Base-by-base conservation (phyloP, 2,329 filamentous ascomycete genomes). In the Cladophialophora bantiana region DNA sequence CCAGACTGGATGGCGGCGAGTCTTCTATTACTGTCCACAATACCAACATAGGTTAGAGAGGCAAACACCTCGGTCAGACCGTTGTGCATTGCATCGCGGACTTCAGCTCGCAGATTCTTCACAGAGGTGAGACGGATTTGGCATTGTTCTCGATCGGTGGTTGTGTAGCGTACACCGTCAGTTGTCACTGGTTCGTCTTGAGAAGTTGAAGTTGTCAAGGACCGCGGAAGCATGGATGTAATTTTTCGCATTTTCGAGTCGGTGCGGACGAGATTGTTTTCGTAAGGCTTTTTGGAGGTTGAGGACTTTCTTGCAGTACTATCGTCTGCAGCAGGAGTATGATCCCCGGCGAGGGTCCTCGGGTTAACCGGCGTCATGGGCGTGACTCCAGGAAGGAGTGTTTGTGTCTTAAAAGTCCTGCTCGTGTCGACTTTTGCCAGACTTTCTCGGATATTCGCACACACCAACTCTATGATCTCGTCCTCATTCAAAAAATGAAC, bases 401-500 rank as follows among this genome's bases (percentile, higher is more conserved):
- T 97, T 77, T 99, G 95, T 0, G 94, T 97, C 83, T 94, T 88
- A 78, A 98, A 99, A 0, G 93, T 96, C 55, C 95, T 89, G 75
- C 94, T 98, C 26, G 91, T 94, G 77, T 99, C 95, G 6, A 98
- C 94, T 58, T 90, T 89, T 10, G 93, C 90, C 3, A 99, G 85
- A 71, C 90, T 90, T 7, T 87, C 84, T 60, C 91, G 87, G 26
- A 99, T 90, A 61, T 91, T 87, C 68, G 89, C 87, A 79, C 94
- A 97, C 4, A 99, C 89, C 13, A 87, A 86, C 70, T 95, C 91
- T 55, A 95, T 90, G 54, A 99, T 96, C 73, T 99, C 95, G 70
- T 99, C 95, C 77, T 99, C 95, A 68, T 98, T 97, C 26, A 99
- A 84, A 73, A 99, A 98, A 75, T 98, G 95, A 20, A 99, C 95